A percentile compares a stretch with the other conserved stretches of the same genome.
Conservation (phyloP, 176 grass and related monocot genomes). For the Pharus latifolius region DNA sequence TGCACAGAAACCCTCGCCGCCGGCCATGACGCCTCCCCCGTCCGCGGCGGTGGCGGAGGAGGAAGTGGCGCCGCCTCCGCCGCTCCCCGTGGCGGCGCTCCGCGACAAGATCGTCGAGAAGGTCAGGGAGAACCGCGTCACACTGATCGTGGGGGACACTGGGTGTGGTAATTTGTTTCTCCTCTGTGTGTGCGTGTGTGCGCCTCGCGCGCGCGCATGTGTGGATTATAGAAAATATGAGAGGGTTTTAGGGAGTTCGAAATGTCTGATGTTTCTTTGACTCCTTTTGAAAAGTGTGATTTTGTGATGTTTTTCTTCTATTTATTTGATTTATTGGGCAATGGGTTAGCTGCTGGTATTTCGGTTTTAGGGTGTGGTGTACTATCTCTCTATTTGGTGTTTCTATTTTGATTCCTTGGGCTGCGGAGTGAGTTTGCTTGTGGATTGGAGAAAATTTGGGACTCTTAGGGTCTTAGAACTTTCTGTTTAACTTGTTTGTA, state of each 20-base stretch:
- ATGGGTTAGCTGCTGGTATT: neutral
- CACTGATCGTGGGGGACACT: conserved; percentile 75
- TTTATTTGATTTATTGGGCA: neutral
- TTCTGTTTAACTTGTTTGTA: too few species aligned
- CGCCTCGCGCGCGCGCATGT: too few species aligned
- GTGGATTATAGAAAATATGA: too few species aligned
- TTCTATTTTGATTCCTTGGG: too few species aligned
- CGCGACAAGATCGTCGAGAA: conserved; percentile 86
- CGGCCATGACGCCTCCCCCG: too few species aligned
- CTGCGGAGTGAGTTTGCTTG: too few species aligned
- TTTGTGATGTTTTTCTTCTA: neutral
- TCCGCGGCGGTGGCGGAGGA: neutral
- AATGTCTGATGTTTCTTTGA: too few species aligned
- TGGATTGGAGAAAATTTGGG: too few species aligned
- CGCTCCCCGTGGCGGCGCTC: conserved; percentile 54
- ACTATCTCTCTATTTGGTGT: too few species aligned
- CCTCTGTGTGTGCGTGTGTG: neutral
- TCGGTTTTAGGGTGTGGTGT: conserved; percentile 1
- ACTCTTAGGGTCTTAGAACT: too few species aligned
- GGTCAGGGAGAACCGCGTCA: conserved; percentile 76
- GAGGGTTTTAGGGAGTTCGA: too few species aligned
- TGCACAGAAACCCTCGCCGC: neutral
- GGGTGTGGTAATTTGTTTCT: conserved; percentile 56
- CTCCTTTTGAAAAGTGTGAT: neutral
- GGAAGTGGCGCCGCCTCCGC: neutral